These are phyloP conservation scores for Teunomyces barrocoloradensis DNA, from an alignment of 805 yeast species.

Conservation along the genomic window DNA sequence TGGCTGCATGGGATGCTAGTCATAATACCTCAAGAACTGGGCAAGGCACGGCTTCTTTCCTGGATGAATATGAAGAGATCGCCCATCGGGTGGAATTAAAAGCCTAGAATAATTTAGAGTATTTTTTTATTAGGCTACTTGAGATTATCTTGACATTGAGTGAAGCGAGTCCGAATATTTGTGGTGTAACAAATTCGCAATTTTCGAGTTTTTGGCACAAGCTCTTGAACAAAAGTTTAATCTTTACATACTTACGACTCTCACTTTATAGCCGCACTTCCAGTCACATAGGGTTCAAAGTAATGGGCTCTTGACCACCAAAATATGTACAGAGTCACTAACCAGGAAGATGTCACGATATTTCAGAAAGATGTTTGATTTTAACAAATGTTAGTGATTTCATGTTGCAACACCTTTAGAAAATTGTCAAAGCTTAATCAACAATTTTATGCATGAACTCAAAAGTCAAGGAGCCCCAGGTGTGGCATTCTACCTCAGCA, in stretches of 20 bases:
- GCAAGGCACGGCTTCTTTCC: background rate
- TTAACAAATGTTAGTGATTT: too few species aligned
- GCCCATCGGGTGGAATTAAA: background rate
- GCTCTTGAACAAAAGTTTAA: background rate
- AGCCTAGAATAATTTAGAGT: background rate
- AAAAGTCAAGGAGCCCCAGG: too few species aligned
- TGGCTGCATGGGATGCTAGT: slow-evolving; percentile 32
- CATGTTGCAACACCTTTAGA: too few species aligned
- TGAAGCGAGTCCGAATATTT: background rate
- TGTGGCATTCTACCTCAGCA: too few species aligned
- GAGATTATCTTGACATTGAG: too few species aligned
- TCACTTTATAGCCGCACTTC: background rate
- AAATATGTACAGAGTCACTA: background rate
- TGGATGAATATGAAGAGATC: background rate
- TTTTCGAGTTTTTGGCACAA: background rate
- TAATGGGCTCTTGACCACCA: background rate
- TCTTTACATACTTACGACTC: background rate
- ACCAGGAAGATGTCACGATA: background rate
- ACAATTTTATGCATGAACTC: too few species aligned
- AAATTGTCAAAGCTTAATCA: too few species aligned
- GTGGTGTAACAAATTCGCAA: background rate
- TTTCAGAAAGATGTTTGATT: background rate
- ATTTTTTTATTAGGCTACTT: too few species aligned
- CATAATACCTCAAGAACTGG: slow-evolving; percentile 16
- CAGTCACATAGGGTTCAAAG: too few species aligned